Percentiles rank a stretch among this genome's conserved stretches.
phyloP scores from a whole-genome alignment of 345 rosid species.

The Gossypium anomalum region DNA sequence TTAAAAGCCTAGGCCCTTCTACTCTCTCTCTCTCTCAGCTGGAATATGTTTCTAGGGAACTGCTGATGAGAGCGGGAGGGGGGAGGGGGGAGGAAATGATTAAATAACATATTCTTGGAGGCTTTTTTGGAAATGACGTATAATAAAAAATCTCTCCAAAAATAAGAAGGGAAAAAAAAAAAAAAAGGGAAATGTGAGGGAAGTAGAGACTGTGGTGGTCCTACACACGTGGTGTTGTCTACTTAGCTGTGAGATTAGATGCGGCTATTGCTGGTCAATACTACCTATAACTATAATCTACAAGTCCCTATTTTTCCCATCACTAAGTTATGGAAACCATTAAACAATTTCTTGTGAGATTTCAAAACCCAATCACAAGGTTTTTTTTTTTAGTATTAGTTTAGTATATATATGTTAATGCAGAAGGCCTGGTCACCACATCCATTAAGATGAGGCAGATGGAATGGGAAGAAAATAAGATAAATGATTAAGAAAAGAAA shows the following conservation, averaged over 20 bases:
- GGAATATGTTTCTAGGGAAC: conserved; percentile 29
- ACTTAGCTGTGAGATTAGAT: conserved; percentile 46
- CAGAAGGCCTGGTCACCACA: not conserved
- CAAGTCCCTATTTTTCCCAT: conserved; percentile 15
- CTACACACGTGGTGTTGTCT: conserved; percentile 95
- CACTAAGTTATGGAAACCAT: conserved; percentile 3
- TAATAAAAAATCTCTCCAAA: not conserved
- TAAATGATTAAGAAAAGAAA: conserved; percentile 3
- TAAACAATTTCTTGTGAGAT: conserved; percentile 4
- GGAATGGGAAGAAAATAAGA: conserved; percentile 3
- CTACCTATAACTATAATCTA: conserved; percentile 40
- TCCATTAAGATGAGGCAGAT: not conserved
- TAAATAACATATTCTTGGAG: conserved; percentile 48
- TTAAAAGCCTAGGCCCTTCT: conserved; percentile 15
- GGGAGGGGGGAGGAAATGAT: conserved; percentile 37
- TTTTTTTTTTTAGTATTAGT: no score
- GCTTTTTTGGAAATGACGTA: conserved; percentile 34
- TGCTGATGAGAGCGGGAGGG: conserved; percentile 21
- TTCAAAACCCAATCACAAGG: not conserved
- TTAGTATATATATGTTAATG: not conserved
- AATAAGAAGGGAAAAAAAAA: not conserved
- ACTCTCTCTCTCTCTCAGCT: conserved; percentile 4
- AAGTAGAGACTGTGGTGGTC: conserved; percentile 47
- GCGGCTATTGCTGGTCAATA: conserved; percentile 55
- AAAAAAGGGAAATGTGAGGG: conserved; percentile 5